Evolutionary conservation across 1,284 basidiomycete genomes (phyloP).

Genomic region (Cryptococcus floricola): DNA sequence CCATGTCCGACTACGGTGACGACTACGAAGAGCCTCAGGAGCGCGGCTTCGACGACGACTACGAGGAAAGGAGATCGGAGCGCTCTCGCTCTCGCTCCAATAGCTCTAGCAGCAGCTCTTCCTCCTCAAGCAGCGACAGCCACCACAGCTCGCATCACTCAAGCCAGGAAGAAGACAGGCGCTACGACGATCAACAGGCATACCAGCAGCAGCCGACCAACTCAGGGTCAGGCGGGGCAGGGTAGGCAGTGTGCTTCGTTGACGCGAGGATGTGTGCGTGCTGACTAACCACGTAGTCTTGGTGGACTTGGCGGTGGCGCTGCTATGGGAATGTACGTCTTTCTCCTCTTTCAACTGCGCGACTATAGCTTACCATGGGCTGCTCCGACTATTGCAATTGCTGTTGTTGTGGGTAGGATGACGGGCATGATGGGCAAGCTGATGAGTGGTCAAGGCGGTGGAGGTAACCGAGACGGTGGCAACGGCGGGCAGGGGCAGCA

Average conservation of each 20-base stretch:
- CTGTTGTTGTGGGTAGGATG: background rate
- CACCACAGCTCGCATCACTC: background rate
- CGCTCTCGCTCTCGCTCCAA: background rate
- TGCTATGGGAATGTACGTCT: background rate
- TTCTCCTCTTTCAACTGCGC: background rate
- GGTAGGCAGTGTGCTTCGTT: background rate
- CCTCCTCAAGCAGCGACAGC: background rate
- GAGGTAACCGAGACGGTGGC: background rate
- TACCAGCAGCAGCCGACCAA: background rate
- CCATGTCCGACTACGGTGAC: slow-evolving; percentile 13
- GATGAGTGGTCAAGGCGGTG: background rate
- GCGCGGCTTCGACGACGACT: background rate
- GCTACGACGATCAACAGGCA: background rate
- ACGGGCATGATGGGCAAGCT: slow-evolving; percentile 1
- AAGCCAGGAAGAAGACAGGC: background rate
- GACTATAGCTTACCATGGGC: background rate
- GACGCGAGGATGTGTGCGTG: background rate
- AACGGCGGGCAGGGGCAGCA: background rate
- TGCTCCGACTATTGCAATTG: background rate
- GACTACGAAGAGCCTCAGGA: slow-evolving; percentile 1
- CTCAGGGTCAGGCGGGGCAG: background rate
- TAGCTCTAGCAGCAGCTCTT: background rate
- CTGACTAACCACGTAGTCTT: background rate
- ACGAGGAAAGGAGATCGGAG: background rate
- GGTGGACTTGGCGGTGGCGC: background rate